phyloP scores from a whole-genome alignment of 1,284 basidiomycete genomes.

The Pseudozyma thailandica region DNA sequence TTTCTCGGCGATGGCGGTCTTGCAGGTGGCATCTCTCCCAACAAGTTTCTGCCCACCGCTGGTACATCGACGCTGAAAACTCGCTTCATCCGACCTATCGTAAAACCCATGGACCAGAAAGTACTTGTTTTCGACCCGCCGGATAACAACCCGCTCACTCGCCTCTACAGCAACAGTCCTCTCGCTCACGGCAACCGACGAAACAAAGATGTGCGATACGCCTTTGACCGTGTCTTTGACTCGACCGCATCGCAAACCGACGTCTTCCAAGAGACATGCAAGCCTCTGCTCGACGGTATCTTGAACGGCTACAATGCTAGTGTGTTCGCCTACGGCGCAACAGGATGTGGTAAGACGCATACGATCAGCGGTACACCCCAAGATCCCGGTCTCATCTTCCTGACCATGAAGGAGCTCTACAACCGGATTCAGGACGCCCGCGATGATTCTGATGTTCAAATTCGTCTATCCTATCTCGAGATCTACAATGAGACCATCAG shows the following conservation, averaged over 20 bases:
- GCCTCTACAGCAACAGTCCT: conserved; percentile 40
- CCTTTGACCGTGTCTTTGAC: conserved; percentile 66
- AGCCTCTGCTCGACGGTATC: conserved; percentile 63
- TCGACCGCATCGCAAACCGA: conserved; percentile 55
- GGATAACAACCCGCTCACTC: conserved; percentile 55
- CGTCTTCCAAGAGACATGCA: conserved; percentile 63
- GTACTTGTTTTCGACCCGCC: conserved; percentile 67
- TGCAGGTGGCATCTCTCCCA: conserved; percentile 52
- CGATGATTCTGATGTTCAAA: conserved; percentile 60
- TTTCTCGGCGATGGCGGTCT: conserved; percentile 67
- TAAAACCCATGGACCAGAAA: conserved; percentile 64
- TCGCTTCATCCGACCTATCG: conserved; percentile 62
- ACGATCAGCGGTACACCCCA: conserved; percentile 65
- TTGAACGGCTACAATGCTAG: conserved; percentile 66
- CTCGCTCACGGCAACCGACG: conserved; percentile 38
- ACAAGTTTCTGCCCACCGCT: conserved; percentile 39
- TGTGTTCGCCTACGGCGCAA: conserved; percentile 68
- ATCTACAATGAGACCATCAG: conserved; percentile 68
- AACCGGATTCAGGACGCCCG: conserved; percentile 58
- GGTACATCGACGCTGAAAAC: conserved; percentile 29
- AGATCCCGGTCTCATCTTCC: conserved; percentile 67
- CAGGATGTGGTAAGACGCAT: conserved; percentile 68
- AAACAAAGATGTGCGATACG: conserved; percentile 64
- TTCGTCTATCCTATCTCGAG: conserved; percentile 66
- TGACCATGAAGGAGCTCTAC: conserved; percentile 67